These are phyloP conservation scores for Claviceps monticola DNA, from an alignment of 2,329 filamentous ascomycete genomes.

Conservation along the genomic window DNA sequence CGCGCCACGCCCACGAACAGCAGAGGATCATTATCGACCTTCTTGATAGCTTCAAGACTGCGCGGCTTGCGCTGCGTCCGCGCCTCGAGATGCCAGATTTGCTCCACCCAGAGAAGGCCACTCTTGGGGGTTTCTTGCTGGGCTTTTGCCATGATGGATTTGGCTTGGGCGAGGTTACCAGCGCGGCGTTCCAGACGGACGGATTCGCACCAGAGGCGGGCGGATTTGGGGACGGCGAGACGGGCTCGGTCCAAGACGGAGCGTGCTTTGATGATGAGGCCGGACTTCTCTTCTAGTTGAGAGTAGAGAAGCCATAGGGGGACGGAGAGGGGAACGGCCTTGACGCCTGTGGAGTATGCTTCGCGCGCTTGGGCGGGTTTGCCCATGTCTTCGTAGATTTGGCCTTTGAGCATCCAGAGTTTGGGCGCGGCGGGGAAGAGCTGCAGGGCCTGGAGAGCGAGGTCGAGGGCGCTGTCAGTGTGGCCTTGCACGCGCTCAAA, in stretches of 20 bases:
- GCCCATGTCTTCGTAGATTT: constrained; percentile 79
- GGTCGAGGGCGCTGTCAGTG: constrained; percentile 66
- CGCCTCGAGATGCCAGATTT: constrained; percentile 86
- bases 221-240: constrained; percentile 71
- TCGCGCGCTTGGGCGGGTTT: constrained; percentile 77
- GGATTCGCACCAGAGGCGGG: constrained; percentile 84
- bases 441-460: constrained; percentile 75
- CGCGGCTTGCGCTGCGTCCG: constrained; percentile 87
- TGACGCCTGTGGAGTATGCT: constrained; percentile 76
- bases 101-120: constrained; percentile 82
- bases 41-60: constrained; percentile 88
- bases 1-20: constrained; percentile 85
- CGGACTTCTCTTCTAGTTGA: constrained; percentile 72
- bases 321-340: constrained; percentile 71
- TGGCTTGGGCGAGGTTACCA: constrained; percentile 70
- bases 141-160: constrained; percentile 84
- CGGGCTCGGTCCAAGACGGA: constrained; percentile 86
- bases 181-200: constrained; percentile 83
- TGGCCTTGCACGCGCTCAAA: constrained; percentile 81
- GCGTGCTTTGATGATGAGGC: constrained; percentile 78
- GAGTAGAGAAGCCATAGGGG: constrained; percentile 83
- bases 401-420: constrained; percentile 97
- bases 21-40: constrained; percentile 81
- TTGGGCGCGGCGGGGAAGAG: constrained; percentile 77
- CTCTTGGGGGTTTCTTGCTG: constrained; percentile 82